phyloP scores from a whole-genome alignment of 2,329 filamentous ascomycete genomes.

The Colletotrichum chlorophyti region DNA sequence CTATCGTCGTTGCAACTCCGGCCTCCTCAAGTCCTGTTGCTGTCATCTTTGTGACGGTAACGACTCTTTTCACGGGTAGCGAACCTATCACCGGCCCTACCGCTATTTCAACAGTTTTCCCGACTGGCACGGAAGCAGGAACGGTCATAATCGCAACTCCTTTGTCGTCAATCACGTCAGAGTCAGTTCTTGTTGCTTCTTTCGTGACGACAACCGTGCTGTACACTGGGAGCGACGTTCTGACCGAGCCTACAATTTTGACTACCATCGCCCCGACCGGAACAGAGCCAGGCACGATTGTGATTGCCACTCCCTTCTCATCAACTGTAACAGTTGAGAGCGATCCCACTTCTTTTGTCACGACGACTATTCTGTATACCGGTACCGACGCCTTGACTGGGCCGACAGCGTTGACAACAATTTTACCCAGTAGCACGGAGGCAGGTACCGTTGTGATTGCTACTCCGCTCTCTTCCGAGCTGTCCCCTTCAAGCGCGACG shows the following conservation, averaged over 20 bases:
- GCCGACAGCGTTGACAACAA: not conserved
- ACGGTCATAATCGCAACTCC: constrained; percentile 13
- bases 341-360: not conserved
- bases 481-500: not conserved
- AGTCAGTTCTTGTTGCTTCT: not conserved
- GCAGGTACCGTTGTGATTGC: not conserved
- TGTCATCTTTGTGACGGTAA: not conserved
- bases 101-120: not conserved
- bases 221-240: not conserved
- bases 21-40: too few species aligned
- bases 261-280: constrained; percentile 7
- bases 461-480: not conserved
- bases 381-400: not conserved
- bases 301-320: not conserved
- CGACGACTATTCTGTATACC: not conserved
- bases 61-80: not conserved
- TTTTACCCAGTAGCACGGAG: too few species aligned
- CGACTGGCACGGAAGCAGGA: not conserved
- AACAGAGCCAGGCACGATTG: constrained; percentile 3
- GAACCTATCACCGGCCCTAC: not conserved
- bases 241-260: not conserved
- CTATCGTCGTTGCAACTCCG: constrained; percentile 6
- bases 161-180: too few species aligned
- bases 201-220: not conserved
- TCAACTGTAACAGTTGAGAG: not conserved